Evolutionary conservation across 495 filamentous ascomycete genomes (phyloP).

Genomic region (Thermochaetoides thermophila): DNA sequence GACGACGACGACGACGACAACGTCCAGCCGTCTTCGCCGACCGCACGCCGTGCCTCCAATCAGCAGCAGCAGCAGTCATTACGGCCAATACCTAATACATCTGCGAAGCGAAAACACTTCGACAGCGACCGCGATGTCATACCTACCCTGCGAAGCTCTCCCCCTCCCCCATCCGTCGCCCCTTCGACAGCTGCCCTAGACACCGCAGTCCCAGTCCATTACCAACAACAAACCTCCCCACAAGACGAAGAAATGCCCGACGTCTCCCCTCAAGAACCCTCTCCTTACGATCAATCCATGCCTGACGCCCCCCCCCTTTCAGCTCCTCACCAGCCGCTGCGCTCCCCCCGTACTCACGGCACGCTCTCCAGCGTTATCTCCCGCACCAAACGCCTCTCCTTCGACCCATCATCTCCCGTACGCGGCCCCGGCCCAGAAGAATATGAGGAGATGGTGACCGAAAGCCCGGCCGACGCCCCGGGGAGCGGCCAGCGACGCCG

Average conservation of each 20-base stretch:
- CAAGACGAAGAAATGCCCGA: too few relatives aligned
- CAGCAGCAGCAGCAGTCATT: too few relatives aligned
- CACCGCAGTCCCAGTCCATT: too few relatives aligned
- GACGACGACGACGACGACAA: conserved; percentile 1
- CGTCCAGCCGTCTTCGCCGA: conserved; percentile 6
- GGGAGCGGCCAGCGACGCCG: conserved; percentile 27
- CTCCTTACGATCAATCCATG: conserved; percentile 4
- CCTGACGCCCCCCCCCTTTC: conserved; percentile 1
- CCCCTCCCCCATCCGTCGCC: too few relatives aligned
- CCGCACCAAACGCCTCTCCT: conserved; percentile 3
- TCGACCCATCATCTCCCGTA: conserved; percentile 1
- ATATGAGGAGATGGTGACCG: conserved; percentile 20
- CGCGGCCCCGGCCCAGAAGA: not conserved
- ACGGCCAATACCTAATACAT: conserved; percentile 27
- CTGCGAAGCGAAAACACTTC: conserved; percentile 24
- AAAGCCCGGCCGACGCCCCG: conserved; percentile 33
- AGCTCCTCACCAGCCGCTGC: not conserved
- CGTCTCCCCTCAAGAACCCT: too few relatives aligned
- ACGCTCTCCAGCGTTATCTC: conserved; percentile 6
- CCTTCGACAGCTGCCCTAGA: too few relatives aligned
- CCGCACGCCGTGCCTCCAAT: conserved; percentile 8
- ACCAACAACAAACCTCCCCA: too few relatives aligned
- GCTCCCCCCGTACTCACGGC: not conserved
- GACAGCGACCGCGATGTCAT: conserved; percentile 2
- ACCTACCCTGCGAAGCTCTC: too few relatives aligned